Conservation (phyloP, 345 rosid genomes). For the Ceriops tagal region DNA sequence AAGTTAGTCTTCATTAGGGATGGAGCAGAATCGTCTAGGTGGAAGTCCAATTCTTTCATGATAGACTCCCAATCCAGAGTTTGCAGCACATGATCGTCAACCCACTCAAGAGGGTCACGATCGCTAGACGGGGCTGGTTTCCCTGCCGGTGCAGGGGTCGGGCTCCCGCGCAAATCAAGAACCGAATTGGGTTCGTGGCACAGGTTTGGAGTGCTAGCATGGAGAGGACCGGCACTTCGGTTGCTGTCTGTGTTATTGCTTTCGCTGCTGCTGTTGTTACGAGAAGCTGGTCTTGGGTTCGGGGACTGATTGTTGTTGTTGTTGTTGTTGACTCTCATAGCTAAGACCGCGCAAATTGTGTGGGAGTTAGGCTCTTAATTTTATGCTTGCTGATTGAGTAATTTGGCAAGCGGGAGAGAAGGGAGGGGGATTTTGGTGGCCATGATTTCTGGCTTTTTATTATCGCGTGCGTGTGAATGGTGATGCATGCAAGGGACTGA, state of each 20-base stretch:
- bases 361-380: background rate
- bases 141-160: constrained; percentile 30
- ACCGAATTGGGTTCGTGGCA: constrained; percentile 81
- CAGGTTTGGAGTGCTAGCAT: constrained; percentile 9
- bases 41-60: constrained; percentile 71
- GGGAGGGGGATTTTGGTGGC: constrained; percentile 49
- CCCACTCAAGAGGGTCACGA: constrained; percentile 34
- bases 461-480: constrained; percentile 1
- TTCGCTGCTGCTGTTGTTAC: constrained; percentile 10
- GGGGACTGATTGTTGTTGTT: constrained; percentile 5
- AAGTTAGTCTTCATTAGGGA: constrained; percentile 11
- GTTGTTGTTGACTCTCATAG: constrained; percentile 64
- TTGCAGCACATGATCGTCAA: constrained; percentile 60
- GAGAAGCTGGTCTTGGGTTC: constrained; percentile 21
- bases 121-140: constrained; percentile 21
- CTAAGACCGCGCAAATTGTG: constrained; percentile 4
- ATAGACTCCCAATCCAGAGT: constrained; percentile 84
- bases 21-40: constrained; percentile 50
- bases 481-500: background rate
- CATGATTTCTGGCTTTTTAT: constrained; percentile 48
- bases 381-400: constrained; percentile 1
- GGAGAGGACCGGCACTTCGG: constrained; percentile 11
- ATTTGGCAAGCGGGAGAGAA: constrained; percentile 8
- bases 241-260: constrained; percentile 7
- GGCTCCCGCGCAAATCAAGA: constrained; percentile 62